Conservation (phyloP, 345 rosid genomes). For the Mercurialis annua region DNA sequence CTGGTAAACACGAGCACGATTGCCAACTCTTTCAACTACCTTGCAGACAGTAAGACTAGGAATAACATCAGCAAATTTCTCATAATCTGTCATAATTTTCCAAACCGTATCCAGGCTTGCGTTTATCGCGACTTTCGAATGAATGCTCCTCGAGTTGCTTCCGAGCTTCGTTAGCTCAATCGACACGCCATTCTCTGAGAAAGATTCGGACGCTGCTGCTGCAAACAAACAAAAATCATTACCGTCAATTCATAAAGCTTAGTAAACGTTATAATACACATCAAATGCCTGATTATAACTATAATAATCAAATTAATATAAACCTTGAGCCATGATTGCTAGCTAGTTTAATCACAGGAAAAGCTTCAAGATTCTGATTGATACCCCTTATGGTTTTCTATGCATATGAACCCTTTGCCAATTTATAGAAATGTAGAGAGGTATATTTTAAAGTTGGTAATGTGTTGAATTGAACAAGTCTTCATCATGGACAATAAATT, state of each 20-base stretch:
- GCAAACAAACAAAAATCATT: constrained; percentile 19
- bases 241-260: constrained; percentile 18
- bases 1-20: constrained; percentile 74
- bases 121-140: constrained; percentile 62
- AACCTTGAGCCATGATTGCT: too few relatives aligned
- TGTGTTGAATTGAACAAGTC: too few relatives aligned
- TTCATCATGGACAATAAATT: too few relatives aligned
- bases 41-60: constrained; percentile 79
- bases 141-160: constrained; percentile 59
- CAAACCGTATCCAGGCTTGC: constrained; percentile 69
- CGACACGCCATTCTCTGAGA: constrained; percentile 47
- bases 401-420: too few relatives aligned
- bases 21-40: constrained; percentile 65
- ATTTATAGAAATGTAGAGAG: too few relatives aligned
- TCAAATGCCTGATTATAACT: too few relatives aligned
- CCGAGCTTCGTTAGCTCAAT: constrained; percentile 59
- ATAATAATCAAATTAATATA: too few relatives aligned
- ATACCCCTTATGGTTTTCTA: too few relatives aligned
- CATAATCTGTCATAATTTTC: constrained; percentile 76
- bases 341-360: too few relatives aligned
- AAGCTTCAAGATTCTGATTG: too few relatives aligned
- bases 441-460: too few relatives aligned
- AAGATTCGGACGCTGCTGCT: constrained; percentile 33
- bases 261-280: too few relatives aligned
- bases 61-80: constrained; percentile 65